Evolutionary conservation across 331 rosid genomes (phyloP).

Genomic region (Prunus yedoensis): DNA sequence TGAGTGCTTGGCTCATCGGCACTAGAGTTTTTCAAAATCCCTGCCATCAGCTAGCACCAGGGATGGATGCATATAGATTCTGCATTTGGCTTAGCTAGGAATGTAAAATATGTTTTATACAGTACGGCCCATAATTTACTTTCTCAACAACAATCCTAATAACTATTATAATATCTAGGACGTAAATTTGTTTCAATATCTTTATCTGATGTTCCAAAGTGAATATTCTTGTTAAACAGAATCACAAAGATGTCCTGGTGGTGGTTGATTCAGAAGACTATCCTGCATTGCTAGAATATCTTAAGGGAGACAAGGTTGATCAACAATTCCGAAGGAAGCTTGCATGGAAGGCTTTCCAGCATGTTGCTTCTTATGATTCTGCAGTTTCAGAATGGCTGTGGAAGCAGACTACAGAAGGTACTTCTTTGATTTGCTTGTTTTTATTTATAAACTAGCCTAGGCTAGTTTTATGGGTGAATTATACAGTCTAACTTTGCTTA

Average conservation of each 20-base stretch:
- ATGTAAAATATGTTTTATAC: not conserved
- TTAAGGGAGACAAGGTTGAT: slow-evolving; percentile 59
- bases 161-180: not conserved
- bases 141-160: not conserved
- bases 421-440: not conserved
- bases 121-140: not conserved
- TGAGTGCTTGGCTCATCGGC: not conserved
- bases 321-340: slow-evolving; percentile 68
- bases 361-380: slow-evolving; percentile 86
- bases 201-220: slow-evolving; percentile 11
- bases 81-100: not conserved
- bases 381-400: slow-evolving; percentile 95
- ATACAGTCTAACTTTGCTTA: not conserved
- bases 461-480: not conserved
- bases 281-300: slow-evolving; percentile 67
- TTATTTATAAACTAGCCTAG: too few relatives aligned
- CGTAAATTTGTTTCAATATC: not conserved
- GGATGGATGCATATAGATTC: not conserved
- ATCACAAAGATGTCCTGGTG: slow-evolving; percentile 87
- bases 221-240: slow-evolving; percentile 47
- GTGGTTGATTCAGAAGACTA: slow-evolving; percentile 91
- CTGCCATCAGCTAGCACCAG: too few relatives aligned
- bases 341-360: slow-evolving; percentile 96
- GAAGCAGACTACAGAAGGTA: slow-evolving; percentile 83
- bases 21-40: not conserved